Evolutionary conservation across 1,284 basidiomycete genomes (phyloP).

Genomic region (Coniferiporia sulphurascens): DNA sequence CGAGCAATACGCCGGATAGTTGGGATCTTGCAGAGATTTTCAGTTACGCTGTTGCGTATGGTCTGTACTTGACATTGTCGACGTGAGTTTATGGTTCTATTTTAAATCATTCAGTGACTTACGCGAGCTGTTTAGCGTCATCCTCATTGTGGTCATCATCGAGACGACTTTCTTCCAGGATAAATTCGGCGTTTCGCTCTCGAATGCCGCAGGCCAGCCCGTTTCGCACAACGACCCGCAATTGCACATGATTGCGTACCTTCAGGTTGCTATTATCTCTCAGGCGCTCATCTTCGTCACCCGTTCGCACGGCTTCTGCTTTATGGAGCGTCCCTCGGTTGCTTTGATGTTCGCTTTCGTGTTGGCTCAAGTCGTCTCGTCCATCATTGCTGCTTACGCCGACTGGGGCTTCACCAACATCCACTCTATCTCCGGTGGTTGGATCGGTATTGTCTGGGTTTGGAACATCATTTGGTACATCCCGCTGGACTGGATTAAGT

Average conservation of each 20-base stretch:
- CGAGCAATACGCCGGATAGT: slow-evolving; percentile 86
- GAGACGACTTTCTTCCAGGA: slow-evolving; percentile 88
- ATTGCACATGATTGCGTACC: slow-evolving; percentile 78
- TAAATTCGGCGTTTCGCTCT: slow-evolving; percentile 74
- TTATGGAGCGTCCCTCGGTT: slow-evolving; percentile 93
- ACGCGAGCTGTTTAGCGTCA: slow-evolving; percentile 45
- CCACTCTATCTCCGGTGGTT: slow-evolving; percentile 75
- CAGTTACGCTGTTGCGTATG: slow-evolving; percentile 92
- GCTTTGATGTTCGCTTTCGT: slow-evolving; percentile 90
- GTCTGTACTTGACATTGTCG: slow-evolving; percentile 86
- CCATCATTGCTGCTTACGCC: slow-evolving; percentile 91
- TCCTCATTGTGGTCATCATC: slow-evolving; percentile 80
- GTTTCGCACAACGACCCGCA: slow-evolving; percentile 68
- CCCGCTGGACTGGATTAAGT: slow-evolving; percentile 94
- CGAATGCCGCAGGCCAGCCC: slow-evolving; percentile 36
- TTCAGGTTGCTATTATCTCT: slow-evolving; percentile 96
- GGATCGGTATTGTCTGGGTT: slow-evolving; percentile 97
- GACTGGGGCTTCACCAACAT: slow-evolving; percentile 90
- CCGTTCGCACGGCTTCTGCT: slow-evolving; percentile 95
- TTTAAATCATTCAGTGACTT: neutral
- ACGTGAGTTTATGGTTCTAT: slow-evolving; percentile 52
- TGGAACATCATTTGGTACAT: slow-evolving; percentile 97
- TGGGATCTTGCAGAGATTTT: slow-evolving; percentile 98
- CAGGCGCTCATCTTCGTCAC: slow-evolving; percentile 98
- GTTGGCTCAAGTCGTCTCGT: slow-evolving; percentile 89